These are phyloP conservation scores for Colletotrichum tamarilloi DNA, from an alignment of 2,329 filamentous ascomycete genomes.

Conservation along the genomic window DNA sequence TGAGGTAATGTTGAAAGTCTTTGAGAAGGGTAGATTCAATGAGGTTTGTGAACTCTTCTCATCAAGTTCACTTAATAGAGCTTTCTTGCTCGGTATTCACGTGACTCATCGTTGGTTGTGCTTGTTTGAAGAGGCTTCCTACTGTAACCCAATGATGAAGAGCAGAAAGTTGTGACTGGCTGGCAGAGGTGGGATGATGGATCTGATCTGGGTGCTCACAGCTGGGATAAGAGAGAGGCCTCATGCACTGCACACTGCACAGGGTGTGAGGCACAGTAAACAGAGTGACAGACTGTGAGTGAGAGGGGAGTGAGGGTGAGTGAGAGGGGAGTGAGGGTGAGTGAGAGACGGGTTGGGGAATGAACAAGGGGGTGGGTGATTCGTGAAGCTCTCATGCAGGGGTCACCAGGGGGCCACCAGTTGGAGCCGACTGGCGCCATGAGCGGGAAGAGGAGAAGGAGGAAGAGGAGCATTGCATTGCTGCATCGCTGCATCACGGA, in stretches of 20 bases:
- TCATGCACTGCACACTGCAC: neutral
- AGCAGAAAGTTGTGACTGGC: neutral
- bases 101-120: neutral
- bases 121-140: neutral
- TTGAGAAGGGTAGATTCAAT: neutral
- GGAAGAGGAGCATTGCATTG: neutral
- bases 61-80: neutral
- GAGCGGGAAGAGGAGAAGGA: neutral
- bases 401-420: neutral
- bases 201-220: neutral
- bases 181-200: neutral
- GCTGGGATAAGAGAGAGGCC: neutral
- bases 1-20: neutral
- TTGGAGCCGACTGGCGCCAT: conserved; percentile 20
- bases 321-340: neutral
- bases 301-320: neutral
- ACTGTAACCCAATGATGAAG: neutral
- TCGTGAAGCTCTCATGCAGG: neutral
- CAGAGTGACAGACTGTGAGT: neutral
- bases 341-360: neutral
- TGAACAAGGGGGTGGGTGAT: neutral
- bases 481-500: neutral
- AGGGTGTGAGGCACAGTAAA: neutral
- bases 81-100: neutral
- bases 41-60: neutral